Evolutionary conservation across 1,284 basidiomycete genomes (phyloP).

Genomic region (Sanghuangporus weigelae): DNA sequence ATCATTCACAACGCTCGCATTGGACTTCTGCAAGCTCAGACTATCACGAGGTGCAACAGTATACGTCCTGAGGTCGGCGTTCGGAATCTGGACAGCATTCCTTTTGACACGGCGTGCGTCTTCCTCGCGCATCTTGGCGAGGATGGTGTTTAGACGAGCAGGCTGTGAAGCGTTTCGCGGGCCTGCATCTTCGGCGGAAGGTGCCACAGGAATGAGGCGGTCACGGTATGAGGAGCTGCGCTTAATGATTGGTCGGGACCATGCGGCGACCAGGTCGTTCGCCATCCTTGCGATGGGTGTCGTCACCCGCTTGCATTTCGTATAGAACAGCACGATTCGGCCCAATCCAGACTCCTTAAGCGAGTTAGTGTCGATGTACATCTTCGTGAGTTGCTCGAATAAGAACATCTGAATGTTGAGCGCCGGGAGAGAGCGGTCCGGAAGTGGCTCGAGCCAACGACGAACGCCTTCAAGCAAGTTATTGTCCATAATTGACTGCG

Average conservation of each 20-base stretch:
- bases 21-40: constrained; percentile 42
- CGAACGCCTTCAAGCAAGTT: constrained; percentile 89
- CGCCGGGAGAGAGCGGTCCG: constrained; percentile 88
- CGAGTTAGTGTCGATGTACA: constrained; percentile 89
- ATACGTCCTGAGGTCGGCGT: constrained; percentile 63
- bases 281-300: constrained; percentile 78
- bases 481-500: constrained; percentile 93
- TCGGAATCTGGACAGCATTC: constrained; percentile 76
- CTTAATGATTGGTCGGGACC: constrained; percentile 95
- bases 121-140: constrained; percentile 60
- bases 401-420: constrained; percentile 95
- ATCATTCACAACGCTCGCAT: constrained; percentile 60
- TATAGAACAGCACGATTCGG: constrained; percentile 94
- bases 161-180: constrained; percentile 27
- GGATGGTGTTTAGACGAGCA: constrained; percentile 63
- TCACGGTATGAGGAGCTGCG: constrained; percentile 83
- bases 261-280: constrained; percentile 78
- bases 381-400: constrained; percentile 79
- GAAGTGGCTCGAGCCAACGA: constrained; percentile 92
- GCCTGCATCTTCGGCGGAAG: constrained; percentile 32
- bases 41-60: constrained; percentile 65
- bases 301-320: constrained; percentile 86
- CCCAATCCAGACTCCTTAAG: constrained; percentile 92
- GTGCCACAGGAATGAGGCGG: constrained; percentile 55
- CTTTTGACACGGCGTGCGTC: constrained; percentile 65